Evolutionary conservation across 2,329 filamentous ascomycete species (phyloP), one percentile per base, ranked within the genome.

Genomic region (Xenoacremonium recifei): DNA sequence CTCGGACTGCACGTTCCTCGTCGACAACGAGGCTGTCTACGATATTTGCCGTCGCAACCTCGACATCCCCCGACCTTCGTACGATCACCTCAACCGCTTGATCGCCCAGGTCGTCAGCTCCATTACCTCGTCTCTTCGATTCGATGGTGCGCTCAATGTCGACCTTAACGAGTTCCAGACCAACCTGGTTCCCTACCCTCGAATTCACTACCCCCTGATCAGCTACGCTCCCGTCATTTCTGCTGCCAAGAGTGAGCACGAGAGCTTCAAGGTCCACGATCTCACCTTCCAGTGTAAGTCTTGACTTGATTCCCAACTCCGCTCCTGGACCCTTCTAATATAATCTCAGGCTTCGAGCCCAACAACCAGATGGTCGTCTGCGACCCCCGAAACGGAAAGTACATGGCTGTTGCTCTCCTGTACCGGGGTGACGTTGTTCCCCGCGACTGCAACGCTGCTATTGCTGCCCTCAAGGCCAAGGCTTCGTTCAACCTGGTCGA

Each of bases 261-360:
- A 93, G 75, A 89, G 85, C 74, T 91, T 91, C 81, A 89, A 89
- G 76, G 84, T 90, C 41, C 78, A 82, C 49, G 89, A 93, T 53
- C 70, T 87, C 50, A 87, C 83, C 61, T 82, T 85, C 71, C 82
- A 86, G 66, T 86, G 83, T 86, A 73, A 62, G 78, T 71, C 4
- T 13, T 4, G 1, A 16, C 5, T 11, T 31, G 16, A 35, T 21
- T 7, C 21, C 32, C 4, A 6, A 6, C 9, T 10, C 2, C 3
- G 21, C 10, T 23, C 6, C 3, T 10, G 4, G 13, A 39, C 18
- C 21, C 43, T 42, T 35, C 65, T 70, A 47, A 67, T 40, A 12
- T 5, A 11, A 10, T 11, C 13, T 5, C 42, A 85, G 82, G 83
- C 70, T 87, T 87, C 61, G 83, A 87, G 72, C 84, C 83, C 54